Evolutionary conservation across 2,329 filamentous ascomycete species (phyloP).

Genomic region (Neofusicoccum kwambonambiense): DNA sequence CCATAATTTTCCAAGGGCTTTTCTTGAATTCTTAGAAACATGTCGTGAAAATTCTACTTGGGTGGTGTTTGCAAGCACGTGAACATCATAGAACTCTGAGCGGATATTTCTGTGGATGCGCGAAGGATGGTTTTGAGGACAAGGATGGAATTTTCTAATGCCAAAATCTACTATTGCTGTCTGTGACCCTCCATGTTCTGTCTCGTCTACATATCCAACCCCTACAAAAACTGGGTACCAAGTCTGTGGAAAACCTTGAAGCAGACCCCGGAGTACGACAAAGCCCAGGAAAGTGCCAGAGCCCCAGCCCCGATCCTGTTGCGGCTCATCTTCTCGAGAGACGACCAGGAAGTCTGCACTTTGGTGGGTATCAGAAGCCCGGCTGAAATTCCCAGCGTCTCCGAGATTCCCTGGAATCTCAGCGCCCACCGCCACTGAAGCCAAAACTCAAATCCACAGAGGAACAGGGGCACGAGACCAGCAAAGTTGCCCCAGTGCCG

Average conservation of each 20-base stretch:
- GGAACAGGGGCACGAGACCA: background rate
- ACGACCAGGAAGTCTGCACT: background rate
- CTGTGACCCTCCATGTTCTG: background rate
- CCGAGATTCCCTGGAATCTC: background rate
- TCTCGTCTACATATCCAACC: too few species aligned
- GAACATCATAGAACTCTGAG: too few species aligned
- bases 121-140: too few species aligned
- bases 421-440: background rate
- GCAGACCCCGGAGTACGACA: background rate
- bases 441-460: constrained; percentile 1
- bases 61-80: too few species aligned
- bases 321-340: background rate
- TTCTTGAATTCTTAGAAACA: too few species aligned
- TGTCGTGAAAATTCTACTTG: too few species aligned
- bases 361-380: background rate
- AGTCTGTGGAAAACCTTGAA: background rate
- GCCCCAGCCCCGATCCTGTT: background rate
- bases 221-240: background rate
- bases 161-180: too few species aligned
- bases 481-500: background rate
- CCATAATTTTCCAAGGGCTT: too few species aligned
- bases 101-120: too few species aligned
- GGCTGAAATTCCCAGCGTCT: background rate
- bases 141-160: too few species aligned
- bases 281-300: background rate